Conservation (phyloP, 805 yeast genomes). For the Ogataea nakhonphanomensis region DNA sequence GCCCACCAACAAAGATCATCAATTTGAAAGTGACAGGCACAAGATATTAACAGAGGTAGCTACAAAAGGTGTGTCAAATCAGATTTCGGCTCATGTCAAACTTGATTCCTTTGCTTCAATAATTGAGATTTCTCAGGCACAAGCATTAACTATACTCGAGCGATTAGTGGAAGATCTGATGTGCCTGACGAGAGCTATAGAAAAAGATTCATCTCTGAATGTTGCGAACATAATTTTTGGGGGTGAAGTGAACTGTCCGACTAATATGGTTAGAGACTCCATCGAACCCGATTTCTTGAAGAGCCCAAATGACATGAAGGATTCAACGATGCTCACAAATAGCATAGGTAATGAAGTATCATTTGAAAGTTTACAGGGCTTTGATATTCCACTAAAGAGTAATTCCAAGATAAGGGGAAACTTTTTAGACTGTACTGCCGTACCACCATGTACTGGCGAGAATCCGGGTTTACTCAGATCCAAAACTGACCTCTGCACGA, state of each 20-base stretch:
- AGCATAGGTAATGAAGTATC: slow-evolving; percentile 1
- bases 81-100: not conserved
- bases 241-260: no score
- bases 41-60: no score
- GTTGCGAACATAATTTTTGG: no score
- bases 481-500: not conserved
- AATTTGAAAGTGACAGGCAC: no score
- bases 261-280: no score
- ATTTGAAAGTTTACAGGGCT: not conserved
- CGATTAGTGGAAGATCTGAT: slow-evolving; percentile 27
- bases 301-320: no score
- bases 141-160: slow-evolving; percentile 29
- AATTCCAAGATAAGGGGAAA: slow-evolving; percentile 20
- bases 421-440: not conserved
- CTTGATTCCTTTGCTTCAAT: not conserved
- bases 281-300: no score
- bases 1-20: no score
- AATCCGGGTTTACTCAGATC: no score
- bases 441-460: no score
- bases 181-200: slow-evolving; percentile 10
- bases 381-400: slow-evolving; percentile 29
- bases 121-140: slow-evolving; percentile 1
- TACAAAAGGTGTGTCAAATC: slow-evolving; percentile 6
- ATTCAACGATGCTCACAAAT: no score
- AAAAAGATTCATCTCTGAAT: no score